Evolutionary conservation across 805 yeast species (phyloP).

Genomic region (Candida nitratophila): DNA sequence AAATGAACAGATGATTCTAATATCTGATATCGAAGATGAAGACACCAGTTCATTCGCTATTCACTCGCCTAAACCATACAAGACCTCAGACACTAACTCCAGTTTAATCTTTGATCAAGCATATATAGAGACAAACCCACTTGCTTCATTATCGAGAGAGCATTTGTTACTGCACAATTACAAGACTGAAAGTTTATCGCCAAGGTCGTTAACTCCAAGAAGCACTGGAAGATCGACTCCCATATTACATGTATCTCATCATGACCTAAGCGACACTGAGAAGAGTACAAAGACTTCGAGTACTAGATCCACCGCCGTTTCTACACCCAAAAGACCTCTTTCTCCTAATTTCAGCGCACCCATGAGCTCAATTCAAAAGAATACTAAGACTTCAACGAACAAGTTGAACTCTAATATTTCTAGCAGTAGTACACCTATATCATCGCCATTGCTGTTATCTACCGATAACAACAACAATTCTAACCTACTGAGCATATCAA

Average conservation of each 20-base stretch:
- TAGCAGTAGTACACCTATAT: slow-evolving; percentile 36
- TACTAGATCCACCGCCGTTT: slow-evolving; percentile 7
- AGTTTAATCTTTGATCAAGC: slow-evolving; percentile 17
- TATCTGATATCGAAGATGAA: slow-evolving; percentile 16
- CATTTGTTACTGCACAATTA: background rate
- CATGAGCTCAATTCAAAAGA: slow-evolving; percentile 56
- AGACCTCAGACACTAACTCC: slow-evolving; percentile 1
- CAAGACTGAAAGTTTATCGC: slow-evolving; percentile 11
- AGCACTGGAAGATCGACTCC: slow-evolving; percentile 20
- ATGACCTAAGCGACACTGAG: slow-evolving; percentile 1
- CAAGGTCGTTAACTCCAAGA: slow-evolving; percentile 17
- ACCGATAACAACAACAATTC: slow-evolving; percentile 26
- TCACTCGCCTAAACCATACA: slow-evolving; percentile 14
- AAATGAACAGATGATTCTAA: slow-evolving; percentile 24
- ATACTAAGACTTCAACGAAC: slow-evolving; percentile 19
- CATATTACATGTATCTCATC: slow-evolving; percentile 15
- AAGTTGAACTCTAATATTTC: slow-evolving; percentile 9
- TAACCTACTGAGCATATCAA: slow-evolving; percentile 7
- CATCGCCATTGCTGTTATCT: slow-evolving; percentile 51
- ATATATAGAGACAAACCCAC: slow-evolving; percentile 9
- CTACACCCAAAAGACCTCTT: slow-evolving; percentile 51
- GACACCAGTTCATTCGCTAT: slow-evolving; percentile 10
- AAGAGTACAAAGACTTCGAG: background rate
- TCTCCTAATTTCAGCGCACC: slow-evolving; percentile 51
- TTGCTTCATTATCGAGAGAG: background rate